Percentiles rank a stretch among this genome's conserved stretches.
These are phyloP conservation scores for Phanerochaete carnosa DNA, from an alignment of 768 basidiomycete species.

Conservation along the genomic window DNA sequence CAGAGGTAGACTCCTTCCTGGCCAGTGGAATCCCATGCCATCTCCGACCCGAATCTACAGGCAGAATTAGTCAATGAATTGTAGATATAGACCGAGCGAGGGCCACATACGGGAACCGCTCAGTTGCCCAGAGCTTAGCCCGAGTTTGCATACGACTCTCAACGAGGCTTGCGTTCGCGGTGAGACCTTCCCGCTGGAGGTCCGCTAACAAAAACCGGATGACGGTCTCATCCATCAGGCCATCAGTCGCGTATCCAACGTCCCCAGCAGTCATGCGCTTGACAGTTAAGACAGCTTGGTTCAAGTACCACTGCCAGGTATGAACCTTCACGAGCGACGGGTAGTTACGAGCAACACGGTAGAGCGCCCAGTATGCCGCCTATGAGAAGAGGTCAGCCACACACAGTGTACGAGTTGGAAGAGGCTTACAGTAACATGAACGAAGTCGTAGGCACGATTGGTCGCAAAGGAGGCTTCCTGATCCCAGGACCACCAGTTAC, in stretches of 20 bases:
- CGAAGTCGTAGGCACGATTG: constrained; percentile 49
- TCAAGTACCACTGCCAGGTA: constrained; percentile 56
- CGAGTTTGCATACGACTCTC: constrained; percentile 45
- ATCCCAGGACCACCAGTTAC: constrained; percentile 59
- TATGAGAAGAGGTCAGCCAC: background rate
- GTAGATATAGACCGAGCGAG: background rate
- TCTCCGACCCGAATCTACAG: constrained; percentile 52
- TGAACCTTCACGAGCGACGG: constrained; percentile 43
- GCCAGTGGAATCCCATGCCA: constrained; percentile 54
- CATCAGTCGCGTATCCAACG: constrained; percentile 44
- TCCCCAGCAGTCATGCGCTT: constrained; percentile 40
- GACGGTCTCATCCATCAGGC: constrained; percentile 59
- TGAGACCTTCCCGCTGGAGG: constrained; percentile 48
- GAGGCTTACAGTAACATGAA: constrained; percentile 25
- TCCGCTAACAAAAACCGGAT: constrained; percentile 44
- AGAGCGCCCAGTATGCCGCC: constrained; percentile 50
- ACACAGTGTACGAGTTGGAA: background rate
- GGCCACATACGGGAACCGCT: constrained; percentile 47
- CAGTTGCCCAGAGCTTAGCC: constrained; percentile 41
- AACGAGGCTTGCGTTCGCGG: constrained; percentile 43
- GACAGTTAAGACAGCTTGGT: constrained; percentile 50
- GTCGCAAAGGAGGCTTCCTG: constrained; percentile 43
- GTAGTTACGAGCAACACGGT: constrained; percentile 57
- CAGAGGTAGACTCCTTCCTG: constrained; percentile 57
- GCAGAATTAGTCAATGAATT: background rate